These are phyloP conservation scores for Rutidosis leptorrhynchoides DNA, from an alignment of 129 eudicot species.

Conservation along the genomic window DNA sequence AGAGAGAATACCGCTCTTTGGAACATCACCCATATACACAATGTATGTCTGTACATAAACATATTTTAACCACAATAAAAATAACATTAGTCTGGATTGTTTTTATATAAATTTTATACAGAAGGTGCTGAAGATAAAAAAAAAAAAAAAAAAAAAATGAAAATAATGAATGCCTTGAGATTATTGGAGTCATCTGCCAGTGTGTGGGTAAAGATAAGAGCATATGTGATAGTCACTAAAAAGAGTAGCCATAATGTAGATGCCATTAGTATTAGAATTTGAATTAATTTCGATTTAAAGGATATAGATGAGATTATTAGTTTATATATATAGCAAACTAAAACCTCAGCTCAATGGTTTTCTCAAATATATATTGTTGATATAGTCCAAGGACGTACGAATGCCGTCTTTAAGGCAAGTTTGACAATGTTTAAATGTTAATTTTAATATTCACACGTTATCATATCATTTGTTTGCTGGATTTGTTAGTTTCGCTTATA, in stretches of 20 bases:
- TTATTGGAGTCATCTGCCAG: constrained; percentile 33
- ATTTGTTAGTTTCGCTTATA: too few species aligned
- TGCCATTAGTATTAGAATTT: constrained; percentile 8
- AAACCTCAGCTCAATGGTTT: constrained; percentile 24
- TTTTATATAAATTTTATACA: too few species aligned
- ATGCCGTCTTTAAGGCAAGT: constrained; percentile 21
- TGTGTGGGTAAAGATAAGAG: constrained; percentile 20
- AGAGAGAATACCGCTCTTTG: constrained; percentile 43
- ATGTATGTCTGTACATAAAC: constrained; percentile 48
- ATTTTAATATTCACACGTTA: constrained; percentile 1
- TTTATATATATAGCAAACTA: constrained; percentile 17
- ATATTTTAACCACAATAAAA: too few species aligned
- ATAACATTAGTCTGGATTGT: too few species aligned
- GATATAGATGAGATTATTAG: not conserved
- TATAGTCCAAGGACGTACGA: constrained; percentile 17
- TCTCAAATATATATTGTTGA: constrained; percentile 24
- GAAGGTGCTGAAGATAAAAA: too few species aligned
- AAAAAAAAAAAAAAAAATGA: too few species aligned
- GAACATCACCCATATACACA: constrained; percentile 78
- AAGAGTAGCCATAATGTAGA: constrained; percentile 27
- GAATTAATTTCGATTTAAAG: not conserved
- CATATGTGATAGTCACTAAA: constrained; percentile 21
- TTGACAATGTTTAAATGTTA: constrained; percentile 26
- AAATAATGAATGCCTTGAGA: constrained; percentile 27
- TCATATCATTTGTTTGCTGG: too few species aligned